A percentile compares a stretch with the other conserved stretches of the same genome.
These are phyloP conservation scores for Candida albicans DNA, from an alignment of 1,139 yeast species.

Conservation along the genomic window DNA sequence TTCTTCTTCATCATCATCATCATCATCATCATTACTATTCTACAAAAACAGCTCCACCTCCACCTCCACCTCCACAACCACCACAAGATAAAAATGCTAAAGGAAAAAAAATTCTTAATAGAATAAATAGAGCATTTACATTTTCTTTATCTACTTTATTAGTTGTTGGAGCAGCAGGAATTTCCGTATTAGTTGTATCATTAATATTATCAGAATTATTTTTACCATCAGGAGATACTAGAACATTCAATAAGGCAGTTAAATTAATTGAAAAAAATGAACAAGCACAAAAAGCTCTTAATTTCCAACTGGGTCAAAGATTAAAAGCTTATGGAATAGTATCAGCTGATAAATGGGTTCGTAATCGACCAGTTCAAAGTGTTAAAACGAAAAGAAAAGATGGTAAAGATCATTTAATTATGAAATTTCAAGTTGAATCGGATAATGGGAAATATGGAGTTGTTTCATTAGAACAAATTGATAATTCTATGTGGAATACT, in stretches of 20 bases:
- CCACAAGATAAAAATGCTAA: constrained; percentile 43
- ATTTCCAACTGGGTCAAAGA: constrained; percentile 54
- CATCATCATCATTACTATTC: constrained; percentile 17
- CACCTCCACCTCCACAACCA: constrained; percentile 45
- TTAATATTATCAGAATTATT: constrained; percentile 75
- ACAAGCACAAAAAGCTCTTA: constrained; percentile 56
- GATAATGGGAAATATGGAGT: constrained; percentile 52
- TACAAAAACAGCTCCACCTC: constrained; percentile 29
- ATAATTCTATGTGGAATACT: constrained; percentile 62
- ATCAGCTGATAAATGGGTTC: constrained; percentile 73
- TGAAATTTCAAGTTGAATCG: constrained; percentile 88
- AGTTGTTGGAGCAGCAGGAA: constrained; percentile 67
- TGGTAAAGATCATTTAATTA: constrained; percentile 76
- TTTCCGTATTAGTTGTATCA: constrained; percentile 71
- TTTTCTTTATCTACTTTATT: constrained; percentile 61
- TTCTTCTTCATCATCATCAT: not conserved
- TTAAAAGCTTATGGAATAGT: constrained; percentile 84
- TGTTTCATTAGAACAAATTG: constrained; percentile 78
- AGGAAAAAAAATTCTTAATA: constrained; percentile 37
- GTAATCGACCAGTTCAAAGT: constrained; percentile 77
- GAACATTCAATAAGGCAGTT: constrained; percentile 84
- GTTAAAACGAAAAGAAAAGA: constrained; percentile 59
- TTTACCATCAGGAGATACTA: constrained; percentile 89
- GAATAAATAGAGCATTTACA: constrained; percentile 56
- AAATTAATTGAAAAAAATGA: constrained; percentile 69